Evolutionary conservation across 2,329 filamentous ascomycete genomes (phyloP).

Genomic region (Pseudogymnoascus sp.): DNA sequence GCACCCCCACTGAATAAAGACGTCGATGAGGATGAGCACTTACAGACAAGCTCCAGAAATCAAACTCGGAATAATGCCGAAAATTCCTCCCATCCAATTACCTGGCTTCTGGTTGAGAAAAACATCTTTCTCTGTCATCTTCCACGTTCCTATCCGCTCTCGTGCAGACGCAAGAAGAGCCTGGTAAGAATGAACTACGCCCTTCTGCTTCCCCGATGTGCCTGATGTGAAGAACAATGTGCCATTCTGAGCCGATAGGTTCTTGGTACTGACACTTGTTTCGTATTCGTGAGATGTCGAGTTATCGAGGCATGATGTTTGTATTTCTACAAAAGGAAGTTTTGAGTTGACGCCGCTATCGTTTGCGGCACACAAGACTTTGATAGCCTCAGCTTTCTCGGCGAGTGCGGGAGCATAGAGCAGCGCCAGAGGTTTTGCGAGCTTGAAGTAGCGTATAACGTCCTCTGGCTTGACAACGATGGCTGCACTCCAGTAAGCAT

Average conservation of each 20-base stretch:
- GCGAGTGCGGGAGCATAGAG: constrained; percentile 15
- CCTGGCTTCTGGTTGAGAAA: constrained; percentile 16
- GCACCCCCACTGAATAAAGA: neutral
- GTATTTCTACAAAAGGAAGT: constrained; percentile 14
- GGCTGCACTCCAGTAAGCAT: constrained; percentile 14
- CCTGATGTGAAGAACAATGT: constrained; percentile 18
- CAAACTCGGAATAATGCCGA: constrained; percentile 18
- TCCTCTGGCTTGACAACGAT: constrained; percentile 18
- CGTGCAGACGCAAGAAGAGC: constrained; percentile 18
- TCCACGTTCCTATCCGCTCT: constrained; percentile 18
- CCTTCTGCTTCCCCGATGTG: constrained; percentile 18
- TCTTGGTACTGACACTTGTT: neutral
- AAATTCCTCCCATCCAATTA: constrained; percentile 19
- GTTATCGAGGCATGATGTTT: constrained; percentile 10
- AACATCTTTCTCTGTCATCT: constrained; percentile 16
- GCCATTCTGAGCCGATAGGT: constrained; percentile 10
- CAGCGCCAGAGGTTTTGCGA: constrained; percentile 15
- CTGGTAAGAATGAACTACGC: constrained; percentile 16
- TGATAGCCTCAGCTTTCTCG: constrained; percentile 13
- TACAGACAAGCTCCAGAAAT: constrained; percentile 19
- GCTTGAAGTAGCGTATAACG: constrained; percentile 14
- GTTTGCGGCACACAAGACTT: constrained; percentile 10
- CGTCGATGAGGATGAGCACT: constrained; percentile 5
- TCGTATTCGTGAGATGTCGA: constrained; percentile 9
- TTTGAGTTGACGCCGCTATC: constrained; percentile 3